Evolutionary conservation across 2,329 filamentous ascomycete genomes (phyloP).

Genomic region (Xylariales sp.): DNA sequence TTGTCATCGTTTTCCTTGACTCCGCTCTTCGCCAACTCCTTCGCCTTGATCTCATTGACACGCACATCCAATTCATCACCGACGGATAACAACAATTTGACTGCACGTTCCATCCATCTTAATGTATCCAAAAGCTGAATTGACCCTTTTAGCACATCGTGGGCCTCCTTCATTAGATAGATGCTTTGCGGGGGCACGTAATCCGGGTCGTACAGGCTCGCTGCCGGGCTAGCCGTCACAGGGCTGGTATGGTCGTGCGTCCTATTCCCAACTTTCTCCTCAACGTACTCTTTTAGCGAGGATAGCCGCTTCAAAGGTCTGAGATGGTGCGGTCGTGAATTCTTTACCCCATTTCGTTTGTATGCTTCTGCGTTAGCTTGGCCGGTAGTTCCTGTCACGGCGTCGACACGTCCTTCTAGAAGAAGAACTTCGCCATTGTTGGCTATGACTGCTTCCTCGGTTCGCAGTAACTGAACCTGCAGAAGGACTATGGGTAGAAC

Average conservation of each 20-base stretch:
- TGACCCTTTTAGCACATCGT: conserved; percentile 58
- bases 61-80: conserved; percentile 57
- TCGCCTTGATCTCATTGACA: conserved; percentile 41
- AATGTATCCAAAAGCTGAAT: conserved; percentile 60
- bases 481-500: conserved; percentile 59
- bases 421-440: conserved; percentile 57
- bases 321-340: conserved; percentile 35
- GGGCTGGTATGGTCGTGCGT: conserved; percentile 23
- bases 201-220: conserved; percentile 44
- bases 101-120: conserved; percentile 60
- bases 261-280: conserved; percentile 40
- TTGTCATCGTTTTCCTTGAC: conserved; percentile 27
- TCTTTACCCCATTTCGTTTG: conserved; percentile 36
- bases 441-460: conserved; percentile 57
- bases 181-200: conserved; percentile 59
- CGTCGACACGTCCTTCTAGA: conserved; percentile 57
- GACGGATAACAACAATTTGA: conserved; percentile 57
- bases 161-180: conserved; percentile 60
- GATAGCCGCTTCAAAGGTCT: conserved; percentile 45
- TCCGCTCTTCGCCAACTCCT: conserved; percentile 33
- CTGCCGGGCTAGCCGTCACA: conserved; percentile 12
- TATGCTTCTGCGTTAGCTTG: conserved; percentile 44
- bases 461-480: conserved; percentile 59
- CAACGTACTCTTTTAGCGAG: conserved; percentile 45
- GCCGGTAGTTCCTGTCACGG: conserved; percentile 53